Base-by-base conservation (phyloP, 129 eudicot species). In the Kitagawia praeruptora region DNA sequence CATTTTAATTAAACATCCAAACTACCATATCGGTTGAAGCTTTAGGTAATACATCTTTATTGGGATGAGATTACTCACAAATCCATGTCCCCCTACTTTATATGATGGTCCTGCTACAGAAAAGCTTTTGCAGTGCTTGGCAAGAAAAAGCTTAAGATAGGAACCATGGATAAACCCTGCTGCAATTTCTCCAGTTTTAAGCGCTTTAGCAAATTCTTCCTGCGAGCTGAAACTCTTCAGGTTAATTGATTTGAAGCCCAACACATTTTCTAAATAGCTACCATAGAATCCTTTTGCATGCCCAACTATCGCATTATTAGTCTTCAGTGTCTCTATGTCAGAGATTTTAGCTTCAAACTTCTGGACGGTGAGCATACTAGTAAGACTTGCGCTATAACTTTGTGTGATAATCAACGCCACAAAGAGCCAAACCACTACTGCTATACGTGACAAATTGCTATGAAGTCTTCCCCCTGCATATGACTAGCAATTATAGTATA, bases 341-440 rank as follows among this genome's bases (percentile, higher is more conserved):
- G 54, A 48, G 7, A 74, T 16, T 44, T 8, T 74, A 0, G 77
- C 21, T 44, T 74, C 77, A 42, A 74, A 54, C 77, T 74, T 44
- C 54, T n/a, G 34, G 37, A 74, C 77, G 6, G 54, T 74, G 77
- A 74, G 77, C 77, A 74, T 74, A n/a, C 77, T 74, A 23, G 56
- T 74, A n/a, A 74, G 77, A 25, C 77, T 74, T 11, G 77, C 77
- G 1, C 21, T 74, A 74, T 74, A 74, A n/a, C 77, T 74, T 74
- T 44, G 77, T 44, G 77, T 74, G 11, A 74, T 74, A 8, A 74
- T 34, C 23, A 74, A 74, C 4, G 77, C 58, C 77, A 74, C 77
- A 74, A 74, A 74, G 0, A 74, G 77, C 77, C 77, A 74, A 23
- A 74, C 58, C 23, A 74, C 58, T 41, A 45, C 18, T 12, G 41